Evolutionary conservation across 2,329 filamentous ascomycete genomes (phyloP).

Genomic region (Xylariaceae sp.): DNA sequence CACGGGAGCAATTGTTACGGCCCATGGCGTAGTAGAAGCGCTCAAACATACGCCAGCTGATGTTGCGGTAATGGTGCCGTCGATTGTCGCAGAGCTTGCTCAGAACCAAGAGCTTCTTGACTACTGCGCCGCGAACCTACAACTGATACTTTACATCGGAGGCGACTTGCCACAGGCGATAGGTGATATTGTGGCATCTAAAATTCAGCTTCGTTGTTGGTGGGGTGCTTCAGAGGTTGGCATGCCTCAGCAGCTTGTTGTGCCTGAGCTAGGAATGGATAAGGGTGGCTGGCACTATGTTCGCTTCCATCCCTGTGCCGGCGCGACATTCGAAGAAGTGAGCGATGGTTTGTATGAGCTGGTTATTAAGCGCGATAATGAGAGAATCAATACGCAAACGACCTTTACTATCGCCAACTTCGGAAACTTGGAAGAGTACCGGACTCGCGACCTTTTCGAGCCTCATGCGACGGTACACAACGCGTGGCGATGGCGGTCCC

Average conservation of each 20-base stretch:
- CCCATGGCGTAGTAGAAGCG: slow-evolving; percentile 25
- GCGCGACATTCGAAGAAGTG: slow-evolving; percentile 23
- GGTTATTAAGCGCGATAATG: slow-evolving; percentile 18
- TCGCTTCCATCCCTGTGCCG: slow-evolving; percentile 28
- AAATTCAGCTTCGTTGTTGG: slow-evolving; percentile 29
- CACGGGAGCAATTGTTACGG: slow-evolving; percentile 19
- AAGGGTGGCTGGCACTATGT: slow-evolving; percentile 31
- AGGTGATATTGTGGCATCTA: slow-evolving; percentile 32
- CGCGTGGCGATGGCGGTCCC: slow-evolving; percentile 26
- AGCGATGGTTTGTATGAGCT: slow-evolving; percentile 22
- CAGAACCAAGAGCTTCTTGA: slow-evolving; percentile 25
- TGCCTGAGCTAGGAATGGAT: slow-evolving; percentile 9
- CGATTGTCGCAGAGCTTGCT: slow-evolving; percentile 32
- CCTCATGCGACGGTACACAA: slow-evolving; percentile 22
- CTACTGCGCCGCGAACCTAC: slow-evolving; percentile 27
- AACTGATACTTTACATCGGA: slow-evolving; percentile 33
- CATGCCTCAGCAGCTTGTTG: slow-evolving; percentile 16
- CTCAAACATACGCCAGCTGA: slow-evolving; percentile 26
- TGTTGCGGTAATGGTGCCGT: slow-evolving; percentile 30
- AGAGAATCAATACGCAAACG: slow-evolving; percentile 13
- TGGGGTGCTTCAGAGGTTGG: slow-evolving; percentile 33
- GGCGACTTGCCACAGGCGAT: slow-evolving; percentile 33
- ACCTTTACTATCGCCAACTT: slow-evolving; percentile 11
- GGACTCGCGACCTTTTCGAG: slow-evolving; percentile 23
- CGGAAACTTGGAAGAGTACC: slow-evolving; percentile 19